Evolutionary conservation across 2,329 filamentous ascomycete genomes (phyloP), one percentile per base, ranked within the genome.

Genomic region (Exophiala sideris): DNA sequence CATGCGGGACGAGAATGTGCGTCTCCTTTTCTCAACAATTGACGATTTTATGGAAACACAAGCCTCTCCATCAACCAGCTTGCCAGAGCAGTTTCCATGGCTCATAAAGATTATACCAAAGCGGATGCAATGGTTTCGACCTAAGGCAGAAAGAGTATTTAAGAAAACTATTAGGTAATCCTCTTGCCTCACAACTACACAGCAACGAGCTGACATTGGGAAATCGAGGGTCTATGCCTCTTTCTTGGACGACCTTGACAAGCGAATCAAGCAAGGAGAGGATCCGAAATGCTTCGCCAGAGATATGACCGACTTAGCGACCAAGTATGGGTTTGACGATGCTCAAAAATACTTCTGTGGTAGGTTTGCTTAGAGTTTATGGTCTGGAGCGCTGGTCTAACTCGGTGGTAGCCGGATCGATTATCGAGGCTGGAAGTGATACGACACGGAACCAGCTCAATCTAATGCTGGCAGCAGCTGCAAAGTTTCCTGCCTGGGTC

Each of bases 81-180:
- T 76, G 20, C 75, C 74, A 14, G 76, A 79, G 58, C 70, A 73
- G 0, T 70, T 79, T 51, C 79, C 70, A 1, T 39, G 66, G 14
- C 63, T 73, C 45, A 75, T 76, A 41, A 65, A 75, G 42, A 11
- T 24, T 12, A 44, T 79, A 0, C 78, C 78, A 0, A 65, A 68
- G 29, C 45, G 66, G 1, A 61, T 79, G 2, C 75, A 76, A 0
- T 72, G 73, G 0, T 80, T 77, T 76, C 64, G 68, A 1, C 56
- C 52, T 5, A 58, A 67, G 21, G 73, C 69, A 67, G 64, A 66
- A 52, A 44, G 53, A 9, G 71, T 49, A 68, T 67, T 5, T 40
- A 78, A 76, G 40, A 60, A 62, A 2, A 48, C 55, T 1, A 58
- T 64, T 1, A 57, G 65, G 35, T 52, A 36, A 48, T 32, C 24